Evolutionary conservation across 305 asterid species (phyloP).

Genomic region (Rubia peregrina): DNA sequence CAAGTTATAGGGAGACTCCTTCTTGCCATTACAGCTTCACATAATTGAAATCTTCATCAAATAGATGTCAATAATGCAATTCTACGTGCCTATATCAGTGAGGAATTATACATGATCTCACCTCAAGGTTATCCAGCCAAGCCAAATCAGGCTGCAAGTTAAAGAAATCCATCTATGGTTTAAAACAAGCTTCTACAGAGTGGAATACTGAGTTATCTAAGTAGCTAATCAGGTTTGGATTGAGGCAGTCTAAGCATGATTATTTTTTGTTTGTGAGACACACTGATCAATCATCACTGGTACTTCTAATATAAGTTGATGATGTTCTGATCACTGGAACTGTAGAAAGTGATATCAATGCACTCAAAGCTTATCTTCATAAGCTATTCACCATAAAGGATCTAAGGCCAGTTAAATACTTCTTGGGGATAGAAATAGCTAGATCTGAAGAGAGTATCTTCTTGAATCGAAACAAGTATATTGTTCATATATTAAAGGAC

Average conservation of each 20-base stretch:
- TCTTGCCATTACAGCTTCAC: not conserved
- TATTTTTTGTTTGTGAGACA: not conserved
- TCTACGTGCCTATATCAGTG: not conserved
- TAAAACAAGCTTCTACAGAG: not conserved
- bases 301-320: not conserved
- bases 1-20: not conserved
- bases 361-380: not conserved
- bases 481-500: not conserved
- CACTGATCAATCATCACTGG: not conserved
- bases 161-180: not conserved
- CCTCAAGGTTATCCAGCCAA: not conserved
- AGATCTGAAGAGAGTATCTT: too few species aligned
- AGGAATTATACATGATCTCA: not conserved
- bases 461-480: too few species aligned
- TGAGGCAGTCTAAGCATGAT: not conserved
- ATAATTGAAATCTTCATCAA: not conserved
- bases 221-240: not conserved
- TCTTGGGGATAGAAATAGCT: too few species aligned
- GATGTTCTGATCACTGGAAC: not conserved
- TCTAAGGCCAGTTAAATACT: not conserved
- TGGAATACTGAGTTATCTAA: not conserved
- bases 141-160: not conserved
- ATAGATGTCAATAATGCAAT: not conserved
- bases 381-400: not conserved
- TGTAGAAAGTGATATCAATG: not conserved